These are phyloP conservation scores for Orychophragmus violaceus DNA, from an alignment of 345 rosid species.

Conservation along the genomic window DNA sequence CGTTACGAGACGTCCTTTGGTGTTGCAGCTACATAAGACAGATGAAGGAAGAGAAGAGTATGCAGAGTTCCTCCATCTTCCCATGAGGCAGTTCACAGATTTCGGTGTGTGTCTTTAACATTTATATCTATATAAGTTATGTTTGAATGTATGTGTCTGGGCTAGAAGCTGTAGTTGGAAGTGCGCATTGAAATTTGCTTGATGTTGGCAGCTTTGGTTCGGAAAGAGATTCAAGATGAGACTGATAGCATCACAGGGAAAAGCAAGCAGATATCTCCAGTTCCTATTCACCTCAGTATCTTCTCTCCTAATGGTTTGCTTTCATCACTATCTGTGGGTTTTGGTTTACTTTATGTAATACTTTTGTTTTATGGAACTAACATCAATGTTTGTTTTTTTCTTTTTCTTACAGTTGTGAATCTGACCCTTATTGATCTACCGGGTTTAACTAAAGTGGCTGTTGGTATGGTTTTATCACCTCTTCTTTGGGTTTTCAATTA, in stretches of 20 bases:
- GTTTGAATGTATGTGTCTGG: not conserved
- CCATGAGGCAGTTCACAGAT: conserved; percentile 57
- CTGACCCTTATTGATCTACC: conserved; percentile 88
- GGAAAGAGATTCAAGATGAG: no score
- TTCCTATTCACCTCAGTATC: conserved; percentile 91
- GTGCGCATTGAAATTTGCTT: not conserved
- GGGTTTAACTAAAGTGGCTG: conserved; percentile 87
- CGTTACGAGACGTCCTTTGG: conserved; percentile 87
- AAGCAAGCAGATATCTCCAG: conserved; percentile 76
- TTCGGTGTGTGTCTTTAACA: conserved; percentile 37
- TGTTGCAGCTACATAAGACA: conserved; percentile 74
- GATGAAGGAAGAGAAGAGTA: conserved; percentile 64
- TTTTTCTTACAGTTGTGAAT: conserved; percentile 69
- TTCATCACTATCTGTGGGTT: not conserved
- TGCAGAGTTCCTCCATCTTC: conserved; percentile 83
- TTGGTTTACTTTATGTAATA: no score
- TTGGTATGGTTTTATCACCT: no score
- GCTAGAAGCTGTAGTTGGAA: not conserved
- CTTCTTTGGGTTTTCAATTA: no score
- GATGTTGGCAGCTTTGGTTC: no score
- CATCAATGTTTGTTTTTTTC: no score
- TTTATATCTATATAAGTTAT: not conserved
- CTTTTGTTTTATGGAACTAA: no score
- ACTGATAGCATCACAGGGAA: no score
- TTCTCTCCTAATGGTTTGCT: conserved; percentile 69